Conservation (phyloP, 2,329 filamentous ascomycete genomes). For the Arachnomyces sp. region DNA sequence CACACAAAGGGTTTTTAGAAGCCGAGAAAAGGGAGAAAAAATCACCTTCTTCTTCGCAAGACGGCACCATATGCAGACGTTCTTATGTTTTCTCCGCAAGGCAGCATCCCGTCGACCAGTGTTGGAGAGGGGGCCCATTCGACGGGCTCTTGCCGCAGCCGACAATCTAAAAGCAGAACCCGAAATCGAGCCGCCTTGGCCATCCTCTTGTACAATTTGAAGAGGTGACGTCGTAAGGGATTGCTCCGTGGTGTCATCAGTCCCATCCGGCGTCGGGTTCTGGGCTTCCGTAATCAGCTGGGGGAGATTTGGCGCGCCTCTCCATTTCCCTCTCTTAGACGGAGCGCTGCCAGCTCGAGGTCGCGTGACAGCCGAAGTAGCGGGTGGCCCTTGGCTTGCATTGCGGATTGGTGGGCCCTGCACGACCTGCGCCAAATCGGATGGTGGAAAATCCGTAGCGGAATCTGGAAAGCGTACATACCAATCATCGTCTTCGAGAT, state of each 20-base stretch:
- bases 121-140: conserved; percentile 34
- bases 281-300: conserved; percentile 15
- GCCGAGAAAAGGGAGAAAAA: neutral
- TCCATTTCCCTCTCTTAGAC: too few species aligned
- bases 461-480: too few species aligned
- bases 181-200: conserved; percentile 33
- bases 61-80: conserved; percentile 38
- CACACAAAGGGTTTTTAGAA: neutral
- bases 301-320: neutral
- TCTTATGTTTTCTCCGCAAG: conserved; percentile 36
- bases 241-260: conserved; percentile 21
- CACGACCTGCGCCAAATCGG: neutral
- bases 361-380: neutral
- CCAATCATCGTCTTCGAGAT: too few species aligned
- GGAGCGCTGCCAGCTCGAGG: too few species aligned
- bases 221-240: conserved; percentile 23
- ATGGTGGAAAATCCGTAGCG: neutral
- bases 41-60: conserved; percentile 38
- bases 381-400: neutral
- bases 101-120: conserved; percentile 35
- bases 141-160: conserved; percentile 35
- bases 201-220: conserved; percentile 39
- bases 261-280: conserved; percentile 30
- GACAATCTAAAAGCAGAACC: conserved; percentile 33
- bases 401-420: neutral